phyloP scores from a whole-genome alignment of 2,329 filamentous ascomycete species.

The Neofusicoccum parvum region DNA sequence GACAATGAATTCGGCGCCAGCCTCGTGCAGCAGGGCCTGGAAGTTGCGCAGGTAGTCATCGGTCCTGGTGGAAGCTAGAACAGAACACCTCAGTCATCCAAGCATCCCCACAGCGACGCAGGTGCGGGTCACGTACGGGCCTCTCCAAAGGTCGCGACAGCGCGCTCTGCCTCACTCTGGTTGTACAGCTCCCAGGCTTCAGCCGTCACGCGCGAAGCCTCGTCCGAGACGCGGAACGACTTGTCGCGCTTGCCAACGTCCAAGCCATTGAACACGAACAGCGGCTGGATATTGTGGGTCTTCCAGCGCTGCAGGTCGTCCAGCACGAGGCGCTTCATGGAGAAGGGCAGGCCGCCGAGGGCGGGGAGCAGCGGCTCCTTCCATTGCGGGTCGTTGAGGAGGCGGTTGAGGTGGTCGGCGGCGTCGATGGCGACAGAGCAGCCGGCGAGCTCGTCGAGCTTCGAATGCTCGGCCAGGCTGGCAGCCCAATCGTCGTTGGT shows the following conservation, averaged over 20 bases:
- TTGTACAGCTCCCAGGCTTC: constrained; percentile 88
- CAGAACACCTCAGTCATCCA: too few species aligned
- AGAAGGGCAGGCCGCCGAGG: constrained; percentile 82
- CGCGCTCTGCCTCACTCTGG: constrained; percentile 73
- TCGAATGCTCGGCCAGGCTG: constrained; percentile 57
- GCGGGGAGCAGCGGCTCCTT: constrained; percentile 89
- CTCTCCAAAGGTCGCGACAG: constrained; percentile 84
- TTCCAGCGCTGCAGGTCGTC: constrained; percentile 74
- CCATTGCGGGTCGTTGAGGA: constrained; percentile 66
- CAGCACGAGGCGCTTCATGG: constrained; percentile 74
- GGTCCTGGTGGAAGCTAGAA: constrained; percentile 14
- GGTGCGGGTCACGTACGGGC: constrained; percentile 58
- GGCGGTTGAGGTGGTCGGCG: constrained; percentile 79
- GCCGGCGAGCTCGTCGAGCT: constrained; percentile 71
- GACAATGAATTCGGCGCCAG: constrained; percentile 74
- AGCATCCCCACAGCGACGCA: too few species aligned
- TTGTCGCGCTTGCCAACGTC: constrained; percentile 76
- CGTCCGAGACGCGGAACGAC: constrained; percentile 59
- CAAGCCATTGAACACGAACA: constrained; percentile 92
- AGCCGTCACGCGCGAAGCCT: constrained; percentile 69
- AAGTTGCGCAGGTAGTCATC: constrained; percentile 76
- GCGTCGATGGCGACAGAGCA: constrained; percentile 84
- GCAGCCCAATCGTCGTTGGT: constrained; percentile 61
- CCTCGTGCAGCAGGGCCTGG: constrained; percentile 70
- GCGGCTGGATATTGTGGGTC: constrained; percentile 68